A percentile compares a stretch with the other conserved stretches of the same genome.
These are phyloP conservation scores for Psilocybe subaeruginosa DNA, from an alignment of 768 basidiomycete genomes.

Conservation along the genomic window DNA sequence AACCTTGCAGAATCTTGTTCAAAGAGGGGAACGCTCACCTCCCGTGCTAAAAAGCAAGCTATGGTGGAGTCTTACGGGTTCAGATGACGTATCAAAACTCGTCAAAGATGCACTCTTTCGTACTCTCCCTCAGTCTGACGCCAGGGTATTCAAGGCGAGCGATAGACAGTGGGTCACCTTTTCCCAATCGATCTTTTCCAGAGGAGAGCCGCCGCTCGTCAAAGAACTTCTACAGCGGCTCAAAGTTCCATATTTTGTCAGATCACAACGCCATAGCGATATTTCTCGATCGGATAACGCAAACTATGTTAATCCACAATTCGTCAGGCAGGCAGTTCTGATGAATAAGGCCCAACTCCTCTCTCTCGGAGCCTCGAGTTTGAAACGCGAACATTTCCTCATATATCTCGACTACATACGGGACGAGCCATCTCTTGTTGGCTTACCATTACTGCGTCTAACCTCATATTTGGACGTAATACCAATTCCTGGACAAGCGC, in stretches of 20 bases:
- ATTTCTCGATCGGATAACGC: background rate
- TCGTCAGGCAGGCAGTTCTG: slow-evolving; percentile 2
- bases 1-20: slow-evolving; percentile 31
- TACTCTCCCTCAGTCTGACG: background rate
- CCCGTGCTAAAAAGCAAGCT: background rate
- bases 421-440: background rate
- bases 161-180: slow-evolving; percentile 6
- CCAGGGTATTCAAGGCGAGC: slow-evolving; percentile 13
- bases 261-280: background rate
- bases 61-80: slow-evolving; percentile 13
- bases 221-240: slow-evolving; percentile 22
- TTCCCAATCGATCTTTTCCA: slow-evolving; percentile 22
- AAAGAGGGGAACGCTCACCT: background rate
- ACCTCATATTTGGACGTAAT: background rate
- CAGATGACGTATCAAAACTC: slow-evolving; percentile 15
- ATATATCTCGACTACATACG: slow-evolving; percentile 5
- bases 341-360: background rate
- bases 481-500: background rate
- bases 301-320: slow-evolving; percentile 1
- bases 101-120: slow-evolving; percentile 24
- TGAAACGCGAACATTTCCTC: background rate
- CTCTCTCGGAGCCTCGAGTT: background rate
- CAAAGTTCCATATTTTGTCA: slow-evolving; percentile 18
- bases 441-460: slow-evolving; percentile 14
- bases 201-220: slow-evolving; percentile 18